Evolutionary conservation across 75 land plant species (phyloP).

Genomic region (Ceratopteris richardii): DNA sequence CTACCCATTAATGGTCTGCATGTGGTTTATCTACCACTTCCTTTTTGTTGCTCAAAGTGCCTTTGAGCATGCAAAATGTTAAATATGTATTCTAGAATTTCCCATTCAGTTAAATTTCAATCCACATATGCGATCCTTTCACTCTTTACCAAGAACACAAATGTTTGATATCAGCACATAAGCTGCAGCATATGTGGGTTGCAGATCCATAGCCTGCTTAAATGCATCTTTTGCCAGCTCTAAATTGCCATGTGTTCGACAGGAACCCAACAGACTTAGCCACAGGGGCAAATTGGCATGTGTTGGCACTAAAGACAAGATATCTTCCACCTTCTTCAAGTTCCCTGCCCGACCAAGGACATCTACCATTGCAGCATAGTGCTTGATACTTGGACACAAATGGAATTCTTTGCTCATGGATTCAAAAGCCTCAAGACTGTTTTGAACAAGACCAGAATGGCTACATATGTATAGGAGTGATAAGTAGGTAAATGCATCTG

Average conservation of each 20-base stretch:
- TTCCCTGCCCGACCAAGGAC: slow-evolving; percentile 18
- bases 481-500: slow-evolving; percentile 44
- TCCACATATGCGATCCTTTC: slow-evolving; percentile 34
- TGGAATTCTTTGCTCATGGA: slow-evolving; percentile 13
- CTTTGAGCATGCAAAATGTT: no score
- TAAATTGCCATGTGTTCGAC: slow-evolving; percentile 44
- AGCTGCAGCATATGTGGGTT: slow-evolving; percentile 34
- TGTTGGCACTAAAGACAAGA: slow-evolving; percentile 12
- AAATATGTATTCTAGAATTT: no score
- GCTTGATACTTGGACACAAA: slow-evolving; percentile 20
- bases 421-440: slow-evolving; percentile 15
- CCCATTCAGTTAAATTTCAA: no score
- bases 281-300: slow-evolving; percentile 18
- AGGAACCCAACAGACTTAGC: slow-evolving; percentile 60
- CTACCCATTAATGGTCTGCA: no score
- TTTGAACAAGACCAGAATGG: slow-evolving; percentile 36
- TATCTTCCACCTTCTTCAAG: slow-evolving; percentile 15
- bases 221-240: slow-evolving; percentile 37
- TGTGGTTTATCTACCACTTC: no score
- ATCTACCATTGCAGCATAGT: slow-evolving; percentile 27
- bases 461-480: slow-evolving; percentile 47
- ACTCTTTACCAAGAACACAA: slow-evolving; percentile 28
- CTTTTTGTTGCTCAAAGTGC: no score
- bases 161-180: slow-evolving; percentile 62
- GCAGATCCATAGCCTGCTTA: slow-evolving; percentile 33